These are phyloP conservation scores for Kwoniella sp. DNA, from an alignment of 768 basidiomycete species.

Conservation along the genomic window DNA sequence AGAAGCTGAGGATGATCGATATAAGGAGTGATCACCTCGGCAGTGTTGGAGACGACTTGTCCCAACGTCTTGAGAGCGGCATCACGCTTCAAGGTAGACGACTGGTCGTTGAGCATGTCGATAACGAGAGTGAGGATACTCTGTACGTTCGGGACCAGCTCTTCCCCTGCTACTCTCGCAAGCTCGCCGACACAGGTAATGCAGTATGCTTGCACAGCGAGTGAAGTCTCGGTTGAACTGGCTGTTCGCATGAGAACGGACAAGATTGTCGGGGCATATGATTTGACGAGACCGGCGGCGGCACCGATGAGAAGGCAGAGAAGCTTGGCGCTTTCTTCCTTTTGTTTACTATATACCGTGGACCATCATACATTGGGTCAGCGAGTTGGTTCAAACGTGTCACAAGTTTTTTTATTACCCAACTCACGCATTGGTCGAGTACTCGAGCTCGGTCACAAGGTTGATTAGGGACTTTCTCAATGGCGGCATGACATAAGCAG, in stretches of 20 bases:
- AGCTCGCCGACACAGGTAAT: constrained; percentile 93
- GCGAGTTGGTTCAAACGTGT: too few species aligned
- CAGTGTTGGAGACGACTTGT: constrained; percentile 92
- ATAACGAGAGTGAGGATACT: constrained; percentile 90
- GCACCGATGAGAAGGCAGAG: constrained; percentile 86
- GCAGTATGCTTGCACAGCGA: constrained; percentile 87
- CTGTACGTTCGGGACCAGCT: constrained; percentile 76
- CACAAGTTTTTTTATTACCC: too few species aligned
- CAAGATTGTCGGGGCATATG: constrained; percentile 93
- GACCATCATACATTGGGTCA: constrained; percentile 5
- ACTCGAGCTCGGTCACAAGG: constrained; percentile 92
- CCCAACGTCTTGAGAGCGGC: constrained; percentile 92
- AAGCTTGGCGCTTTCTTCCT: constrained; percentile 87
- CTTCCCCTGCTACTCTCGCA: constrained; percentile 88
- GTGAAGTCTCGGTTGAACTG: constrained; percentile 73
- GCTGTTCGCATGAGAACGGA: constrained; percentile 80
- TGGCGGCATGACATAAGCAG: constrained; percentile 98
- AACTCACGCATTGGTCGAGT: constrained; percentile 81
- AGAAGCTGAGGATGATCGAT: constrained; percentile 88
- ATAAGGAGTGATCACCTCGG: constrained; percentile 87
- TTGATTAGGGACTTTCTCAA: constrained; percentile 93
- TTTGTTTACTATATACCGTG: constrained; percentile 50
- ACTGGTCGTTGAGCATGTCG: constrained; percentile 82
- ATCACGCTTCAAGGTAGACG: constrained; percentile 77
- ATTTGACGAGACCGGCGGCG: constrained; percentile 89